Evolutionary conservation across 192 early-diverging fungal genomes (phyloP), one percentile per base, ranked within the genome.

Genomic region (Umbelopsis isabellina): DNA sequence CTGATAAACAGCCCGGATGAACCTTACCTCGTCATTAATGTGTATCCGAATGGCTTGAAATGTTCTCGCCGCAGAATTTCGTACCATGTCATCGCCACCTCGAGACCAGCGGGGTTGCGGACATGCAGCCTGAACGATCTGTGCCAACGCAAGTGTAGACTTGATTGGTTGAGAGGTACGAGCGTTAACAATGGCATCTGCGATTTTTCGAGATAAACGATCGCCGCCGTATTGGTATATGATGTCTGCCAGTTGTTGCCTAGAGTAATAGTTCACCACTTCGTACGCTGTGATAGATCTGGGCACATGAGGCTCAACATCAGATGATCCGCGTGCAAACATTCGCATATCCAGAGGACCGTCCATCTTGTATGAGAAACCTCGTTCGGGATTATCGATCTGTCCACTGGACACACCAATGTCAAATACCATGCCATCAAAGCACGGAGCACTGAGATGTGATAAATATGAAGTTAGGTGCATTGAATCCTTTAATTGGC

Each of bases 271-370:
- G 72, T 91, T 92, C 0, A 90, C 84, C 30, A 90, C 74, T 21
- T 84, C 82, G 66, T 87, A 82, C 8, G 92, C 90, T 1, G 90
- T 86, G 30, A 89, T 76, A 7, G 83, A 73, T 27, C 83, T 64
- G 66, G 65, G 35, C 6, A 67, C 67, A 12, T 72, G 69, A 1
- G 64, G 67, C 4, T 23, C 25, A 0, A 21, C 11, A 8, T 66
- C 49, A 16, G 69, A 33, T n/a, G 55, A 25, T 3, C 83, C 83
- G 3, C 73, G 27, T 11, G 82, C 77, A 27, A 74, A 78, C 91
- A 94, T 92, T 21, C 92, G 83, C 92, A 94, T 92, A 72, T 91
- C 91, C 25, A 94, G 73, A 10, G 90, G 90, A 6, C 88, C 89
- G 46, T 91, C 87, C 8, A 71, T 73, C 20, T 83, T 74, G 74